Evolutionary conservation across 73 alveolate genomes (phyloP).

Genomic region (Tetrahymena borealis): DNA sequence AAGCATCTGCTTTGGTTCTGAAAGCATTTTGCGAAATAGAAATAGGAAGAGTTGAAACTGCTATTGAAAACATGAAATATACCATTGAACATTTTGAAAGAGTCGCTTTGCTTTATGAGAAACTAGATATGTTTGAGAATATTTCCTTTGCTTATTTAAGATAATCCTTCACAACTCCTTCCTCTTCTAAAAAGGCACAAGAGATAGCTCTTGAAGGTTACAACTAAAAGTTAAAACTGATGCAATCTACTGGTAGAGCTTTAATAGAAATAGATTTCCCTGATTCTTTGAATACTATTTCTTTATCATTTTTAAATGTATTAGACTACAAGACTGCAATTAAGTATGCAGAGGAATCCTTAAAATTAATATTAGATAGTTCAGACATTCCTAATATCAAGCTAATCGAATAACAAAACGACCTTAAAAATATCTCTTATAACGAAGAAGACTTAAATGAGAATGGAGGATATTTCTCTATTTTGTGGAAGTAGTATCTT

Average conservation of each 20-base stretch:
- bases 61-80: neutral
- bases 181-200: neutral
- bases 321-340: neutral
- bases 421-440: neutral
- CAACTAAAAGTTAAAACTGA: neutral
- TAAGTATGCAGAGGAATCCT: neutral
- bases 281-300: neutral
- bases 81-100: neutral
- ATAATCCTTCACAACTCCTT: neutral
- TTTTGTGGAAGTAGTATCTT: neutral
- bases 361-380: neutral
- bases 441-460: neutral
- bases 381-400: neutral
- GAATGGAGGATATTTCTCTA: neutral
- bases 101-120: neutral
- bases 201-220: neutral
- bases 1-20: neutral
- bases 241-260: neutral
- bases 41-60: neutral
- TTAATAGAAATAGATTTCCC: neutral
- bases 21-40: neutral
- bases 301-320: neutral
- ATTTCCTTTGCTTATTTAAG: neutral
- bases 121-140: neutral
- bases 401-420: neutral